These are phyloP conservation scores for Harrya chromipes DNA, from an alignment of 768 basidiomycete genomes.

Conservation along the genomic window DNA sequence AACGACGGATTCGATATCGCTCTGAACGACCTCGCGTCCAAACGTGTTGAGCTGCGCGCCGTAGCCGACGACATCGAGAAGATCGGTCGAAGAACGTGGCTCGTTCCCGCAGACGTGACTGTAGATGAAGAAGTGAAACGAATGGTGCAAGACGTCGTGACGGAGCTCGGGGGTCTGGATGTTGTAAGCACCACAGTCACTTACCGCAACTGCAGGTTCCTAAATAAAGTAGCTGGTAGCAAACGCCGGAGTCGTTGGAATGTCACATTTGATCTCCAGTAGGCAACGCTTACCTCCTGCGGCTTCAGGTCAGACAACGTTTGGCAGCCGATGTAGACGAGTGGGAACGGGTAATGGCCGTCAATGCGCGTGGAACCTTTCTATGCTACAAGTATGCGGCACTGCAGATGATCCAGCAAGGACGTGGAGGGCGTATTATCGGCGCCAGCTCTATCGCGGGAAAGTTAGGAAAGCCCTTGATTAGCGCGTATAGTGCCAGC, in stretches of 20 bases:
- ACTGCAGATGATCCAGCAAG: constrained; percentile 38
- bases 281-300: neutral
- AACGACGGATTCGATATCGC: constrained; percentile 27
- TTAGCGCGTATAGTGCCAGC: constrained; percentile 10
- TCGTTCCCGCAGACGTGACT: constrained; percentile 38
- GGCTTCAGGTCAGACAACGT: neutral
- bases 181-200: constrained; percentile 34
- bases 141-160: constrained; percentile 34
- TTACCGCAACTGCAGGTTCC: too few relatives aligned
- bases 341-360: constrained; percentile 40
- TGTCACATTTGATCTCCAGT: neutral
- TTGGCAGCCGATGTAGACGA: constrained; percentile 31
- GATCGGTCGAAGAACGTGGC: constrained; percentile 12
- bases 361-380: constrained; percentile 35
- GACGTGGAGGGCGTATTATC: constrained; percentile 38
- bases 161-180: constrained; percentile 40
- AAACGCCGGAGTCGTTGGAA: constrained; percentile 8
- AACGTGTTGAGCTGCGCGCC: constrained; percentile 5
- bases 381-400: constrained; percentile 42
- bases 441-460: constrained; percentile 29
- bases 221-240: constrained; percentile 10
- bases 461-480: constrained; percentile 19
- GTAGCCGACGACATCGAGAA: constrained; percentile 11
- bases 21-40: constrained; percentile 26
- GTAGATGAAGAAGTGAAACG: constrained; percentile 39